Conservation (phyloP, 2,329 filamentous ascomycete species). For the Dryadomyces quercivorus region DNA sequence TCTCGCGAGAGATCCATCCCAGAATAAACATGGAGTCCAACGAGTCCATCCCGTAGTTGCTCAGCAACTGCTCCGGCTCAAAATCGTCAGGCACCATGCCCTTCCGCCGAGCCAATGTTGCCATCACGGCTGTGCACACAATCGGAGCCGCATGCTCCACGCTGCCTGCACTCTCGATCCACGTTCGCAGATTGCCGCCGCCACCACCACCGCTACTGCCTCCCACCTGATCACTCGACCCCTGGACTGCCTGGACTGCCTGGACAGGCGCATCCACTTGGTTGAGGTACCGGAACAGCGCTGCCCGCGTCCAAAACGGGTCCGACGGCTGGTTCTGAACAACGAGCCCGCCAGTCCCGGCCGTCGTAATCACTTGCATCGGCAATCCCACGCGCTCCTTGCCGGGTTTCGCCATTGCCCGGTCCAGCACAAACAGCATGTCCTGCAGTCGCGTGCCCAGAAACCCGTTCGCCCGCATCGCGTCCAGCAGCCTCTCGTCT, state of each 20-base stretch:
- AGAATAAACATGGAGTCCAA: constrained; percentile 14
- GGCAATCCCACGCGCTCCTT: constrained; percentile 22
- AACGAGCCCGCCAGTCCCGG: constrained; percentile 41
- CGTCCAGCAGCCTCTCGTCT: constrained; percentile 32
- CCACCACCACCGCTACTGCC: not conserved
- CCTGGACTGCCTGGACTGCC: not conserved
- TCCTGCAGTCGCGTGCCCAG: constrained; percentile 39
- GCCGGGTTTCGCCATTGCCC: constrained; percentile 28
- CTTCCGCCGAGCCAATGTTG: constrained; percentile 11
- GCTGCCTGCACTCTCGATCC: not conserved
- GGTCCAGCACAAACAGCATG: constrained; percentile 32
- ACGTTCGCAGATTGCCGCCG: constrained; percentile 1
- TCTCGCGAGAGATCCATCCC: constrained; percentile 13
- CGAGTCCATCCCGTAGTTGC: constrained; percentile 15
- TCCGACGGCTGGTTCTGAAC: constrained; percentile 38
- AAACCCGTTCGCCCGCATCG: constrained; percentile 38
- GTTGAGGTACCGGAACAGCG: constrained; percentile 35
- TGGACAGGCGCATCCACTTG: constrained; percentile 29
- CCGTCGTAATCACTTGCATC: constrained; percentile 36
- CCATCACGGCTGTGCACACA: constrained; percentile 7
- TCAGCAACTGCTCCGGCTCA: constrained; percentile 7
- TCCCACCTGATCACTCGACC: not conserved
- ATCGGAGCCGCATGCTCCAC: constrained; percentile 2
- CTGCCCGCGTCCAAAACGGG: constrained; percentile 40
- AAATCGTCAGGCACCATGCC: constrained; percentile 12